These are phyloP conservation scores for Moelleriella libera DNA, from an alignment of 2,329 filamentous ascomycete genomes.

Conservation along the genomic window DNA sequence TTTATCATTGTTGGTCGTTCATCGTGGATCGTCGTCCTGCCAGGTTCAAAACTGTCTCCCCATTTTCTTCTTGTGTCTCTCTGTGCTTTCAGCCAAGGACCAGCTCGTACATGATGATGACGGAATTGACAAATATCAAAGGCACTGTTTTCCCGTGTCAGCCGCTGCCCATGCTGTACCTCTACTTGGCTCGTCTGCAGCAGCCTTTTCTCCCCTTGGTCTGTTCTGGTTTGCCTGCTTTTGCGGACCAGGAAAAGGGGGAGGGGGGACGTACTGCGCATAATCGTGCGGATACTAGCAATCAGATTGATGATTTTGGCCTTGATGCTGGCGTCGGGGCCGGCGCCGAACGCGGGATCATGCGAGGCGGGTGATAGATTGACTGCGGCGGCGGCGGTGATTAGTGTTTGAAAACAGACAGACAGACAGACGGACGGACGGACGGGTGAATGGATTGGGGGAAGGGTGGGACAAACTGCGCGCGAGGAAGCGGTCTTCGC, in stretches of 20 bases:
- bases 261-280: conserved; percentile 53
- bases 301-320: conserved; percentile 82
- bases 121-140: conserved; percentile 66
- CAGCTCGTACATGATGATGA: conserved; percentile 74
- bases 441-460: background rate
- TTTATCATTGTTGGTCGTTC: too few species aligned
- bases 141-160: conserved; percentile 45
- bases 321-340: conserved; percentile 64
- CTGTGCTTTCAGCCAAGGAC: conserved; percentile 46
- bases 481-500: conserved; percentile 83
- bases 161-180: background rate
- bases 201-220: background rate
- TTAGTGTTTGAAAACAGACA: too few species aligned
- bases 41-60: background rate
- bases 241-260: background rate
- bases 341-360: conserved; percentile 67
- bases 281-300: conserved; percentile 76
- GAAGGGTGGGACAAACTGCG: conserved; percentile 29
- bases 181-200: background rate
- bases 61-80: background rate
- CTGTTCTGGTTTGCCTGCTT: background rate
- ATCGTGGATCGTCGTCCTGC: too few species aligned
- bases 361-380: conserved; percentile 60
- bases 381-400: conserved; percentile 23
- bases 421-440: too few species aligned